Evolutionary conservation across 345 rosid genomes (phyloP).

Genomic region (Ceriops decandra): DNA sequence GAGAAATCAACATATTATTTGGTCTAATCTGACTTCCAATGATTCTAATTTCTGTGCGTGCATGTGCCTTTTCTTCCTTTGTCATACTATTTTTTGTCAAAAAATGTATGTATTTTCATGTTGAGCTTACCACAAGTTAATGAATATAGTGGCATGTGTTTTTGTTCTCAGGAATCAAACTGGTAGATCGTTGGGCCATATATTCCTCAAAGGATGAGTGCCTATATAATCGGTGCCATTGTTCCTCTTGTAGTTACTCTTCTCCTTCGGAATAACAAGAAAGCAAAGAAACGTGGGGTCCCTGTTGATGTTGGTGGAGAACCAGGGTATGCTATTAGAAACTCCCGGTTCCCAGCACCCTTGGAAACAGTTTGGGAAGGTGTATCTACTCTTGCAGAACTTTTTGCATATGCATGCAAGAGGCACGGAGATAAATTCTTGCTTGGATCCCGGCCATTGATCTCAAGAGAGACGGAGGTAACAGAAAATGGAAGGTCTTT

Average conservation of each 20-base stretch:
- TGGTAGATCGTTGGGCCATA: constrained; percentile 10
- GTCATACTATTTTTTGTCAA: not conserved
- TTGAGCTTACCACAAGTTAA: not conserved
- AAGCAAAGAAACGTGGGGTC: constrained; percentile 68
- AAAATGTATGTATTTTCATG: not conserved
- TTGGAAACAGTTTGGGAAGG: constrained; percentile 73
- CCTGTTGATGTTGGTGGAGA: constrained; percentile 81
- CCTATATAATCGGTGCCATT: constrained; percentile 61
- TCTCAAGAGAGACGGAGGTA: constrained; percentile 64
- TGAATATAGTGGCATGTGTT: not conserved
- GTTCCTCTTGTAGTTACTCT: constrained; percentile 72
- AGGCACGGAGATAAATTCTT: constrained; percentile 45
- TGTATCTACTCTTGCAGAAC: constrained; percentile 76
- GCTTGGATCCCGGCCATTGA: constrained; percentile 73
- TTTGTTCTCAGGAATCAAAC: constrained; percentile 23
- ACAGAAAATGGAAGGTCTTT: constrained; percentile 62
- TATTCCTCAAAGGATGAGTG: constrained; percentile 52
- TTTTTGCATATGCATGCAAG: constrained; percentile 75
- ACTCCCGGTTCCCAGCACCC: constrained; percentile 46
- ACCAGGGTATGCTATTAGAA: constrained; percentile 66
- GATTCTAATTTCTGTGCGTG: no score
- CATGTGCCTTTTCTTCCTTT: no score
- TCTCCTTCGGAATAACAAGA: constrained; percentile 52
- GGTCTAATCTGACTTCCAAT: no score
- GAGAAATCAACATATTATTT: no score